These are phyloP conservation scores for Odonthalia washingtoniensis DNA, from an alignment of 31 red algal genomes.

Conservation along the genomic window DNA sequence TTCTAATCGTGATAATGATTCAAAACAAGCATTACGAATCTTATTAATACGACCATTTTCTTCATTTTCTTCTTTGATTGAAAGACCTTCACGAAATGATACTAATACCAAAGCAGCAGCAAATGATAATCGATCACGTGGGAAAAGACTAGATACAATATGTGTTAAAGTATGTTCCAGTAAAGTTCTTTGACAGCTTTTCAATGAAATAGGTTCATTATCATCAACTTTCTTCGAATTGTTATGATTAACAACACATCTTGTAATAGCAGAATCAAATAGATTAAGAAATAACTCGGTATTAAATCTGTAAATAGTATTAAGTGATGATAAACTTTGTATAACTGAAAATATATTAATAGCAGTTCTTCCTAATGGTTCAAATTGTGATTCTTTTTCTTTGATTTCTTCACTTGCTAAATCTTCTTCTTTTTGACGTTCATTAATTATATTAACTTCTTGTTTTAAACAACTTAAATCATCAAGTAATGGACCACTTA, in stretches of 20 bases:
- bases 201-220: conserved; percentile 25
- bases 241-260: too few species aligned
- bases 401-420: conserved; percentile 41
- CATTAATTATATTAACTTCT: conserved; percentile 61
- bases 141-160: conserved; percentile 66
- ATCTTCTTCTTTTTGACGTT: conserved; percentile 45
- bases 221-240: background rate
- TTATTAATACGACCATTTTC: background rate
- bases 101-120: conserved; percentile 53
- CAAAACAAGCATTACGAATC: background rate
- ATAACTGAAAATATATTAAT: conserved; percentile 58
- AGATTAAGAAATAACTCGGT: conserved; percentile 57
- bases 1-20: background rate
- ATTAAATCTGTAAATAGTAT: conserved; percentile 73
- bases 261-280: conserved; percentile 63
- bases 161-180: conserved; percentile 25
- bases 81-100: background rate
- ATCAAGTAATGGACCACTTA: conserved; percentile 64
- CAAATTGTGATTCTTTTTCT: conserved; percentile 46
- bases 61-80: background rate
- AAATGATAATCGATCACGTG: conserved; percentile 67
- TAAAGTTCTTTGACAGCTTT: conserved; percentile 45
- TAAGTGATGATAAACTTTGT: conserved; percentile 18
- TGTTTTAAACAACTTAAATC: conserved; percentile 63
- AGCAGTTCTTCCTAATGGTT: conserved; percentile 55